Percentiles rank a stretch among this genome's conserved stretches.
Conservation (phyloP, 2,329 filamentous ascomycete genomes). For the Beauveria brongniartii region DNA sequence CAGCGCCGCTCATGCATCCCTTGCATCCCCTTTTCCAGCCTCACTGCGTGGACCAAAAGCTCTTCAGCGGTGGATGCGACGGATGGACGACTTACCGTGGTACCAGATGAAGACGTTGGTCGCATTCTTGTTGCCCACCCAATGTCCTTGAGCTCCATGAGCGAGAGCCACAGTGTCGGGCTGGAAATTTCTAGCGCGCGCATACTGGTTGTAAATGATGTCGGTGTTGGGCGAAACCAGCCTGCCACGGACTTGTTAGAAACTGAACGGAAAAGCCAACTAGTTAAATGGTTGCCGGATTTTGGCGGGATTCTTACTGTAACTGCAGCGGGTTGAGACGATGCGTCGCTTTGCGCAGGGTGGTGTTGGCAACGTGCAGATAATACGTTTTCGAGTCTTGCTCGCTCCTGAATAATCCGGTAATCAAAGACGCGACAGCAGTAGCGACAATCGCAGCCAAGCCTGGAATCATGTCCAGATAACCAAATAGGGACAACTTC, state of each 20-base stretch:
- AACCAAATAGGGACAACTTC: slow-evolving; percentile 10
- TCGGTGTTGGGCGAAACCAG: slow-evolving; percentile 15
- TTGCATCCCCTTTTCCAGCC: too few species aligned
- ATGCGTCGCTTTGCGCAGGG: slow-evolving; percentile 14
- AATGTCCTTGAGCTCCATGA: slow-evolving; percentile 16
- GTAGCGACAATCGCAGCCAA: slow-evolving; percentile 12
- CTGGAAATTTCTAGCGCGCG: slow-evolving; percentile 9
- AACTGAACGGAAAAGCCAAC: background rate
- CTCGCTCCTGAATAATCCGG: slow-evolving; percentile 12
- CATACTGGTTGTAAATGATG: slow-evolving; percentile 15
- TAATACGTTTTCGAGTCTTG: slow-evolving; percentile 15
- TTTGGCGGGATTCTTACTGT: slow-evolving; percentile 11
- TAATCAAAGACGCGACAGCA: slow-evolving; percentile 11
- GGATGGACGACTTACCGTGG: slow-evolving; percentile 13
- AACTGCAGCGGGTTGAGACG: slow-evolving; percentile 16
- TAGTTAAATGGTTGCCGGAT: too few species aligned
- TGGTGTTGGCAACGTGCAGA: slow-evolving; percentile 18
- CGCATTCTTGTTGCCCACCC: slow-evolving; percentile 16
- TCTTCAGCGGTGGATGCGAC: background rate
- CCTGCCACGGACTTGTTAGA: slow-evolving; percentile 6
- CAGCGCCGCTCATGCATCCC: background rate
- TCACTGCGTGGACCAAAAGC: background rate
- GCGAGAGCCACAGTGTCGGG: slow-evolving; percentile 15
- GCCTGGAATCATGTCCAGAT: slow-evolving; percentile 16
- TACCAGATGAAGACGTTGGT: slow-evolving; percentile 18